Evolutionary conservation across 331 rosid genomes (phyloP).

Genomic region (Cydonia oblonga): DNA sequence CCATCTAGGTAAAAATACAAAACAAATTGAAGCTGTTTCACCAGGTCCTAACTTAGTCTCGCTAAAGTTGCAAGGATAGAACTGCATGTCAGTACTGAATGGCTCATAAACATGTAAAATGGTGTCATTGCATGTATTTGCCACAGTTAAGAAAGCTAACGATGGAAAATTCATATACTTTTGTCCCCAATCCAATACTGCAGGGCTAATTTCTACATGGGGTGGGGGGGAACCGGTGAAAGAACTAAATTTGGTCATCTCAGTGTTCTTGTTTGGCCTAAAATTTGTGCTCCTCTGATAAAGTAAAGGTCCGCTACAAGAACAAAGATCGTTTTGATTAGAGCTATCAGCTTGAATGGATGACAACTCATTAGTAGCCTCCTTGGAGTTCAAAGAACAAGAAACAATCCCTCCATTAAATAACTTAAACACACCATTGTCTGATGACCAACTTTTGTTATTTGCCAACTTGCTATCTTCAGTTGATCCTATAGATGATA

Average conservation of each 20-base stretch:
- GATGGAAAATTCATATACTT: constrained; percentile 61
- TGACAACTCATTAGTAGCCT: constrained; percentile 36
- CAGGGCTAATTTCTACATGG: constrained; percentile 54
- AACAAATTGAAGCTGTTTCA: constrained; percentile 56
- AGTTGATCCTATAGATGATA: constrained; percentile 32
- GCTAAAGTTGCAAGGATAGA: constrained; percentile 84
- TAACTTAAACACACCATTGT: constrained; percentile 67
- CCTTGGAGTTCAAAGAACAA: constrained; percentile 62
- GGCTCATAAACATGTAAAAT: constrained; percentile 77
- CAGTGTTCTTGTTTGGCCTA: constrained; percentile 28
- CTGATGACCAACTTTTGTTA: constrained; percentile 67
- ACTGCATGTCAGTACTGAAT: constrained; percentile 75
- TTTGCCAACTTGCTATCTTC: constrained; percentile 31
- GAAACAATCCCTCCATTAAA: constrained; percentile 58
- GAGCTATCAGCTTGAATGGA: constrained; percentile 38
- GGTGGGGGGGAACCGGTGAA: constrained; percentile 40
- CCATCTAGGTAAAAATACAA: constrained; percentile 67
- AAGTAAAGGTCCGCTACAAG: constrained; percentile 39
- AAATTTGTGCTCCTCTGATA: constrained; percentile 36
- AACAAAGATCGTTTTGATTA: constrained; percentile 33
- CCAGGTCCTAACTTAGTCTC: constrained; percentile 65
- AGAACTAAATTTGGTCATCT: constrained; percentile 34
- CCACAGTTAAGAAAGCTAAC: constrained; percentile 56
- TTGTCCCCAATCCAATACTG: constrained; percentile 75
- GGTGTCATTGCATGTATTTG: constrained; percentile 67